These are phyloP conservation scores for Metschnikowia borealis DNA, from an alignment of 805 yeast genomes.

Conservation along the genomic window DNA sequence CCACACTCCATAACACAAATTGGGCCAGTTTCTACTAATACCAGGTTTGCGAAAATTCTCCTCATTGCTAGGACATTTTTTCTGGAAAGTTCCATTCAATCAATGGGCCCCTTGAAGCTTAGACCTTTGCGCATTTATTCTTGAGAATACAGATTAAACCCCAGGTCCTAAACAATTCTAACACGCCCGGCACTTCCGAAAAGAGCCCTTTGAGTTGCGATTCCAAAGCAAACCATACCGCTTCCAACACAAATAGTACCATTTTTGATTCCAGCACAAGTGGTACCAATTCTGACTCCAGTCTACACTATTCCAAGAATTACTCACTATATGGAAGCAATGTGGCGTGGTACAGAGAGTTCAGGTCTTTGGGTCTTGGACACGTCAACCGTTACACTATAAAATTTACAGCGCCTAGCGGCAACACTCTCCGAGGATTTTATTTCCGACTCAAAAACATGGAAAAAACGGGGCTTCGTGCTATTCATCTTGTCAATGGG, in stretches of 20 bases:
- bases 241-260: neutral
- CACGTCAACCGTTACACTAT: conserved; percentile 35
- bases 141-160: too few species aligned
- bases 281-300: neutral
- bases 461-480: conserved; percentile 35
- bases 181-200: neutral
- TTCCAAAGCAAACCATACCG: neutral
- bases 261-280: neutral
- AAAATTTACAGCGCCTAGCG: conserved; percentile 17
- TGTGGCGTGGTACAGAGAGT: conserved; percentile 35
- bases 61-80: too few species aligned
- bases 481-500: conserved; percentile 40
- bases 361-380: conserved; percentile 32
- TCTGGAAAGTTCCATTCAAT: too few species aligned
- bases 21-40: too few species aligned
- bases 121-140: too few species aligned
- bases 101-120: too few species aligned
- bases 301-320: neutral
- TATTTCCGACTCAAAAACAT: conserved; percentile 38
- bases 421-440: conserved; percentile 11
- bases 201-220: neutral
- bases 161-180: too few species aligned
- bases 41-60: too few species aligned
- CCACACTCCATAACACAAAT: too few species aligned
- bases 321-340: neutral